These are phyloP conservation scores for Fraxinus greggii DNA, from an alignment of 305 asterid species.

Conservation along the genomic window DNA sequence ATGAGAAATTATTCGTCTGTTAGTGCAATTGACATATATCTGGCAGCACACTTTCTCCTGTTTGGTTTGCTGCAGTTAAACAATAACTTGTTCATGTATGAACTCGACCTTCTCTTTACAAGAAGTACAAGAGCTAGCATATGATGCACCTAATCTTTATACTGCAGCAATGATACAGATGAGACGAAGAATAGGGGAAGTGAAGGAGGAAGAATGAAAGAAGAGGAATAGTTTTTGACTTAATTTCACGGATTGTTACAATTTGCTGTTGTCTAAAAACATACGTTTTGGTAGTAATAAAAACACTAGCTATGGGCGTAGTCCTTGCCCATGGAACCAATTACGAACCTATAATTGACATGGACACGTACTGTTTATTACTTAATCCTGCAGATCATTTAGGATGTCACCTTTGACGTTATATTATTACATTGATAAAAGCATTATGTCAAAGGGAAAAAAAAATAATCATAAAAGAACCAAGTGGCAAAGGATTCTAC, in stretches of 20 bases:
- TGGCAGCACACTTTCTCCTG: background rate
- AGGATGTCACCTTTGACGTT: background rate
- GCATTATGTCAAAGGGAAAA: no score
- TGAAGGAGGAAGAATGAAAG: background rate
- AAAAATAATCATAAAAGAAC: background rate
- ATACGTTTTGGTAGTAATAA: background rate
- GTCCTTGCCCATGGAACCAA: background rate
- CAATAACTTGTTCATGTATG: background rate
- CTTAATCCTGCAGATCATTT: background rate
- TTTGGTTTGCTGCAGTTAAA: background rate
- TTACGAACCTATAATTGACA: background rate
- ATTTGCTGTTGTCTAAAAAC: background rate
- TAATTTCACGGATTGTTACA: background rate
- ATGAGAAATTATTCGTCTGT: background rate
- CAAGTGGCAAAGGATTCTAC: background rate
- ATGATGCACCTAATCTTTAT: background rate
- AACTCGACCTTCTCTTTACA: background rate
- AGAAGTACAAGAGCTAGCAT: background rate
- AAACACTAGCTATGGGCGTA: background rate
- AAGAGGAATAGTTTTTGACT: background rate
- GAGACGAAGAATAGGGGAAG: background rate
- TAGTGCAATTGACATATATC: background rate
- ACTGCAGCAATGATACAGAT: background rate
- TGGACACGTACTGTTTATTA: background rate
- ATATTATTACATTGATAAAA: background rate